Evolutionary conservation across 345 rosid genomes (phyloP).

Genomic region (Physaria fendleri): DNA sequence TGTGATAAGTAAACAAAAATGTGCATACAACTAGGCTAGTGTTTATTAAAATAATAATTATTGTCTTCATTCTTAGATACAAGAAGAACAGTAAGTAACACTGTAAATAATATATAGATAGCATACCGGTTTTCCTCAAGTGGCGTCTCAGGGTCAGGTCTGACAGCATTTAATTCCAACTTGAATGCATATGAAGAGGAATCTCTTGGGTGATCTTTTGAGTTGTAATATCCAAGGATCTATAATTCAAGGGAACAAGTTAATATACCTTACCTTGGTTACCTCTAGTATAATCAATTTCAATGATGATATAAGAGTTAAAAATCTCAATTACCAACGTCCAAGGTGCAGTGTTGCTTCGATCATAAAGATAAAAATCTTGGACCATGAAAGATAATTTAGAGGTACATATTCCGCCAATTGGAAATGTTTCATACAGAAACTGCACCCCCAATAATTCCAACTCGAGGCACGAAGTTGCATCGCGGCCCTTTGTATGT

Average conservation of each 20-base stretch:
- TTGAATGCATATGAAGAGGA: slow-evolving; percentile 73
- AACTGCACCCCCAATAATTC: slow-evolving; percentile 53
- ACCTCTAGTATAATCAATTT: slow-evolving; percentile 1
- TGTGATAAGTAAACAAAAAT: neutral
- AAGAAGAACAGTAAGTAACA: neutral
- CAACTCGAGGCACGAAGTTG: slow-evolving; percentile 58
- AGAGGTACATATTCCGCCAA: slow-evolving; percentile 54
- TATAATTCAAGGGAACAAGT: slow-evolving; percentile 28
- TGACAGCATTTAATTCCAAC: slow-evolving; percentile 78
- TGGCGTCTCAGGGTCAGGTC: slow-evolving; percentile 80
- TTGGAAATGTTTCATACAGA: slow-evolving; percentile 56
- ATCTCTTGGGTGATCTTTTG: slow-evolving; percentile 87
- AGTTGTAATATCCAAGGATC: slow-evolving; percentile 71
- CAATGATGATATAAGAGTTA: slow-evolving; percentile 2
- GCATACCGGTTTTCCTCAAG: slow-evolving; percentile 89
- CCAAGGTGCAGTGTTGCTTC: slow-evolving; percentile 74
- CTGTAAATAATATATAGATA: slow-evolving; percentile 5
- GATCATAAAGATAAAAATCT: slow-evolving; percentile 72
- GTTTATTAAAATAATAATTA: neutral
- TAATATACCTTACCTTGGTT: neutral
- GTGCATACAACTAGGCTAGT: neutral
- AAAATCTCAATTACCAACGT: slow-evolving; percentile 49
- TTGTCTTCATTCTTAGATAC: neutral
- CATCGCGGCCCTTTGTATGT: slow-evolving; percentile 46
- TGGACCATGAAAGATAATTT: slow-evolving; percentile 58